Evolutionary conservation across 2,329 filamentous ascomycete species (phyloP), one percentile per base, ranked within the genome.

Genomic region (Thelonectria olida): DNA sequence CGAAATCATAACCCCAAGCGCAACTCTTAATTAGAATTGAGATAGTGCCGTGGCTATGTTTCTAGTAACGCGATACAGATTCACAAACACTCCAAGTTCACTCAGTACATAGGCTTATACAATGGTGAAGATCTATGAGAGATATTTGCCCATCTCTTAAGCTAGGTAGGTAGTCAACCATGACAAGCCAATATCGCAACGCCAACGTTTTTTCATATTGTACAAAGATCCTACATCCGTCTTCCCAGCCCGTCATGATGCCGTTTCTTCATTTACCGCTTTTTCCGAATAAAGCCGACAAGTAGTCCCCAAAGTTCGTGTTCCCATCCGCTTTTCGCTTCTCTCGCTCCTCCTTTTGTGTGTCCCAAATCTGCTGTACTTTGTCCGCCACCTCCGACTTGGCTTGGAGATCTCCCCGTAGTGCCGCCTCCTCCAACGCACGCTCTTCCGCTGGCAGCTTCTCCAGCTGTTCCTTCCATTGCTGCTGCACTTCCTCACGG

Each of bases 361-460:
- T 65, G 31, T 72, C 70, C 70, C 70, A 72, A 25, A 72, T 72
- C 55, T 68, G 61, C 71, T 85, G 82, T 65, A 83, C 84, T 73
- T 83, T 86, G 67, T 87, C 81, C 70, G 87, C 84, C 70, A 92
- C 81, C 67, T 90, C 84, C 48, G 83, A 76, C 73, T 88, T 87
- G 65, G 85, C 84, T 71, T 85, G 80, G 57, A 85, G 77, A 78
- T 92, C 88, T 7, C 86, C 88, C 60, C 83, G 81, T 63, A 91
- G 80, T 19, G 90, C 86, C 61, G 85, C 84, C 74, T 90, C 85
- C 74, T 92, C 90, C 17, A 88, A 75, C 42, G 81, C 80, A 25
- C 87, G 81, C 74, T 91, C 88, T 58, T 81, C 80, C 50, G 84
- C 84, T 5, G 82, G 82, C 51, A 90, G 76, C 67, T 87, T 84